Base-by-base conservation (phyloP, 352 stramenopile species). In the Achlya hypogyna region DNA sequence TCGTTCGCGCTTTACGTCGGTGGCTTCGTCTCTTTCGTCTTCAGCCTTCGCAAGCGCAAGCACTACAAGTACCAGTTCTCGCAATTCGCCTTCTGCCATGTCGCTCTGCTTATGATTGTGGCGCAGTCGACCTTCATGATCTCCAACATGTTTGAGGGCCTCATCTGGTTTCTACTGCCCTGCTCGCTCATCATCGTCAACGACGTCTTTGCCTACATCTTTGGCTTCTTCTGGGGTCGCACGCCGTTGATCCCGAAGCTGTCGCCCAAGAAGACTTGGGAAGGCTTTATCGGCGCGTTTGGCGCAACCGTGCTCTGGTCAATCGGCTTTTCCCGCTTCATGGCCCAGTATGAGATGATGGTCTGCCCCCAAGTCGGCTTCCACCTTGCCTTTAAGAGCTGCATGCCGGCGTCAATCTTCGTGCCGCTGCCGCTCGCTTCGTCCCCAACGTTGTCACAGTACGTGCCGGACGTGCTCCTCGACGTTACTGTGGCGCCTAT, bases 201-300 rank as follows among this genome's bases (percentile, higher is more conserved):
- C 70, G 84, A 93, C 65, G 75, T 79, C 53, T 87, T 77, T 53
- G 84, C 84, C 3, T 93, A 94, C 62, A 73, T 94, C 32, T 88
- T 74, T 23, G 71, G 72, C 25, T 74, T 77, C 53, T 78, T 78
- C 45, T 77, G 76, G 40, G 71, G 71, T 29, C 62, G 71, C 22
- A 75, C 70, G 29, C 73, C 69, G 35, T 70, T 98, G 58, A 92
- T 98, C 63, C 76, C 78, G 32, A 66, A 78, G 51, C 76, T 98
- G 40, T 93, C 76, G 25, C 91, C 91, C 18, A 97, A 97, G 54
- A 98, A 98, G 69, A 97, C 88, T 16, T 96, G 88, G 88, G 93
- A 98, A 71, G 91, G 91, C 0, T 97, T 97, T 64, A 78, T 95
- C 23, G 89, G 89, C 8, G 91, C 82, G 22, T 78, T 79, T 9